Evolutionary conservation across 306 rosid genomes (phyloP).

Genomic region (Amphicarpaea edgeworthii): DNA sequence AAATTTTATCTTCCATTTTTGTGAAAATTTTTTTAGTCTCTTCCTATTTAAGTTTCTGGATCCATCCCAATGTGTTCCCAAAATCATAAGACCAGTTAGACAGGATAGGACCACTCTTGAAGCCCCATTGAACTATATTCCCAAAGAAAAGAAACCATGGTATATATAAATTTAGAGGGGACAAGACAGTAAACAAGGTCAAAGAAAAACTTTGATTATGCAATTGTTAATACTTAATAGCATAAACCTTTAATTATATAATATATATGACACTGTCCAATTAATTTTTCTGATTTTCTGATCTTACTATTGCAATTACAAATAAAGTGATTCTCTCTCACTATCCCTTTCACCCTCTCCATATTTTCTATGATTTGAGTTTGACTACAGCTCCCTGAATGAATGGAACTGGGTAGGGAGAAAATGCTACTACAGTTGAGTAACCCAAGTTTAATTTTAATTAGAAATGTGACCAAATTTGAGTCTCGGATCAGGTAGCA

Average conservation of each 20-base stretch:
- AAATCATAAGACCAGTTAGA: constrained; percentile 47
- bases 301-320: constrained; percentile 37
- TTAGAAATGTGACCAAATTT: constrained; percentile 2
- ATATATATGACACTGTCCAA: constrained; percentile 38
- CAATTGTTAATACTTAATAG: background rate
- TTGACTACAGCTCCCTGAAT: constrained; percentile 6
- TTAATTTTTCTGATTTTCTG: constrained; percentile 35
- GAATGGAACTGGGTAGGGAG: constrained; percentile 35
- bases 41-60: too few species aligned
- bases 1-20: too few species aligned
- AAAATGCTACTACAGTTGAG: constrained; percentile 26
- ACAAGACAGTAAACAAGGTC: constrained; percentile 46
- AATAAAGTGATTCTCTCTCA: constrained; percentile 31
- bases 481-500: constrained; percentile 65
- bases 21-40: too few species aligned
- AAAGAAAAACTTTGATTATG: constrained; percentile 47
- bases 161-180: constrained; percentile 28
- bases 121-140: constrained; percentile 53
- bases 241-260: constrained; percentile 15
- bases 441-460: constrained; percentile 39
- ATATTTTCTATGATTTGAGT: constrained; percentile 40
- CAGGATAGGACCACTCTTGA: constrained; percentile 43
- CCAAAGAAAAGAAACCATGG: constrained; percentile 34
- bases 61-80: too few species aligned
- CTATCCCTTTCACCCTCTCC: background rate